Conservation (phyloP, 2,329 filamentous ascomycete genomes). For the Paracamarosporium sp. region DNA sequence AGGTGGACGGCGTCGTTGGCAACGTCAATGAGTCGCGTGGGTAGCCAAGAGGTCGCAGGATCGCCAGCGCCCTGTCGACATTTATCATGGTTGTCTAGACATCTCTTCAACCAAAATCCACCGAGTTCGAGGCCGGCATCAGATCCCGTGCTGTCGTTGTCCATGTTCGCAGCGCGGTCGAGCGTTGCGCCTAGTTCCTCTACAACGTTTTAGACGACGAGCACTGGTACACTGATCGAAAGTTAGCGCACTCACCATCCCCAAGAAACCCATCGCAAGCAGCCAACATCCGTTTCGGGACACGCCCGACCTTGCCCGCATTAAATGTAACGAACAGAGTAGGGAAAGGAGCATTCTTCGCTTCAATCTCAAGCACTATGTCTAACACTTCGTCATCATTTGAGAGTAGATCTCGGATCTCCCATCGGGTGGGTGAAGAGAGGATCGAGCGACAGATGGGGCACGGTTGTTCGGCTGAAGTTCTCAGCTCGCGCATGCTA, state of each 20-base stretch:
- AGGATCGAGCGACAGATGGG: constrained; percentile 25
- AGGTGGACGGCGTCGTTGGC: constrained; percentile 13
- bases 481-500: constrained; percentile 22
- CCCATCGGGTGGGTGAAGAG: constrained; percentile 15
- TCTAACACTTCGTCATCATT: constrained; percentile 18
- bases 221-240: background rate
- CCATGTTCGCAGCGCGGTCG: background rate
- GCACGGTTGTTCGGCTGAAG: constrained; percentile 20
- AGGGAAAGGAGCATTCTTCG: constrained; percentile 15
- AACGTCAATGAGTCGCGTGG: constrained; percentile 27
- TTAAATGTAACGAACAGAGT: constrained; percentile 20
- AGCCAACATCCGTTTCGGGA: constrained; percentile 21
- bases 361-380: constrained; percentile 19
- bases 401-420: constrained; percentile 14
- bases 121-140: constrained; percentile 25
- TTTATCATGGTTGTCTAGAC: constrained; percentile 15
- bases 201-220: constrained; percentile 1
- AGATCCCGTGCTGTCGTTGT: constrained; percentile 24
- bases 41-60: constrained; percentile 15
- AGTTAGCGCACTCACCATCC: constrained; percentile 13
- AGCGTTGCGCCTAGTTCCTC: constrained; percentile 19
- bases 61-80: constrained; percentile 9
- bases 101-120: constrained; percentile 22
- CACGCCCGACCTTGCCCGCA: constrained; percentile 1
- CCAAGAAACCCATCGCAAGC: constrained; percentile 12